Base-by-base conservation (phyloP, 371 early-diverging fungal species). In the Phascolomyces articulosus region DNA sequence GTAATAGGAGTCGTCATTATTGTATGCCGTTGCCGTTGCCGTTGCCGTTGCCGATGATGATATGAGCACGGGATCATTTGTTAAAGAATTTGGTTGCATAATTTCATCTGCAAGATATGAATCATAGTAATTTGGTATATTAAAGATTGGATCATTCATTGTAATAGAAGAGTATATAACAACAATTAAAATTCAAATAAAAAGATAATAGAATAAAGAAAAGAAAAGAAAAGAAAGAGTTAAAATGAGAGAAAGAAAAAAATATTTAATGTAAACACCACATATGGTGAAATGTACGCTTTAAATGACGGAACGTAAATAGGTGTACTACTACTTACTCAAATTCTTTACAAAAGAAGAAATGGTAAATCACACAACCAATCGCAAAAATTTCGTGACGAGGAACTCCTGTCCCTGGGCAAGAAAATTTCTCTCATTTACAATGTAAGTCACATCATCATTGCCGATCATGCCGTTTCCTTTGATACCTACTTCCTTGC, bases 321-420 rank as follows among this genome's bases (percentile, higher is more conserved):
- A 34, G 6, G 11, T 34, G 11, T 34, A 34, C 34, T 31, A 31
- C 3, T 3, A 2, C 9, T 34, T 34, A 9, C 6, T 34, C 11
- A 11, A 9, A 34, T 31, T 6, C 11, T 6, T 34, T 34, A 34
- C 34, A 34, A 34, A 34, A 9, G 11, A 51, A 24, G 2, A 20
- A n/a, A 51, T 51, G 51, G 20, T 51, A n/a, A 15, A 51, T 51
- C 51, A 51, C 51, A 51, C 51, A 51, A 51, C 51, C 51, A 51
- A 51, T 51, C 23, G 51, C 51, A 51, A 51, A 51, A 51, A 51
- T 51, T 51, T 51, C 51, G 51, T 51, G 51, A 51, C 51, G 26
- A 24, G 24, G n/a, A n/a, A 51, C 51, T 24, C 16, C 47, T 47
- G 16, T 47, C 51, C 51, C 24, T 51, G 28, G 51, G 9, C 51